Evolutionary conservation across 495 filamentous ascomycete genomes (phyloP), one percentile per base, ranked within the genome.

Genomic region (Margaritispora aquatica): DNA sequence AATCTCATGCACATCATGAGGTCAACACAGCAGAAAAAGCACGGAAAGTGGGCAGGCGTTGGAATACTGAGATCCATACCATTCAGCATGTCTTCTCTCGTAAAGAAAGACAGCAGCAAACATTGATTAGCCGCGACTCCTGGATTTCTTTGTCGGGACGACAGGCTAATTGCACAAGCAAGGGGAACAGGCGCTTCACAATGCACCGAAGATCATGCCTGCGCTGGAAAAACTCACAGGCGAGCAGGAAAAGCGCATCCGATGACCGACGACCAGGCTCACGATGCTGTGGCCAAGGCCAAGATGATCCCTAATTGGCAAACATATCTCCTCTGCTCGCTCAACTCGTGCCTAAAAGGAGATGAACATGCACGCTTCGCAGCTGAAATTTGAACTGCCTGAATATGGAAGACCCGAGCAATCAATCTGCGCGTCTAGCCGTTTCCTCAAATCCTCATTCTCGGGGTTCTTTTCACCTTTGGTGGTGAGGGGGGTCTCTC

Each of bases 181-280:
- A 36, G 49, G 38, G 31, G 38, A 59, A 59, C 57, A 44, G 22
- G 57, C 49, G 57, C 57, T 46, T 53, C 26, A 36, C 26, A 49
- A 59, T 59, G 57, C 49, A 53, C 57, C 11, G 57, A 26, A 51
- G 57, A 59, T 59, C 57, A 59, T 52, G 51, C 57, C 52, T 52
- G 51, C 27, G 13, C 27, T 23, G 50, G 50, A 29, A 52, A 52
- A 52, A 52, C 7, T 52, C 50, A 29, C 15, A 52, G 24, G 24
- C 38, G 27, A 29, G 24, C 27, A 31, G 26, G 41, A n/a, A 31
- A 36, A 21, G 26, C 19, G 1, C 2, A 19, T 36, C 47, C n/a
- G 55, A 34, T 34, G 38, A n/a, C 23, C 50, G 50, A 26, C 48
- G 24, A 51, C 48, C 48, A 23, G 48, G 48, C 48, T 34, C 29